Conservation (phyloP, 495 filamentous ascomycete species). For the Delitschia confertaspora region DNA sequence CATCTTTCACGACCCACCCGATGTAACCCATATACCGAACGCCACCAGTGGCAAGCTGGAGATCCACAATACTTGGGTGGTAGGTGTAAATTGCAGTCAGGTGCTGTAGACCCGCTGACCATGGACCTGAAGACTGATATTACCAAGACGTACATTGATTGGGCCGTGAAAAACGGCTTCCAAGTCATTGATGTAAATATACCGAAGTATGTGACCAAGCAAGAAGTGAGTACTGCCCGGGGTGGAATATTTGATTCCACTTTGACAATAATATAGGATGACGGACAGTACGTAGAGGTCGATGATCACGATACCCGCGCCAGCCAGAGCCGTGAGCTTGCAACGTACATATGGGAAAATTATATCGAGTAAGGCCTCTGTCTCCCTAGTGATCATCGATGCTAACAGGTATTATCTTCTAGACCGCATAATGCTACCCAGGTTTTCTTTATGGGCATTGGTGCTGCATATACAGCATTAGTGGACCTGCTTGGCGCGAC, state of each 20-base stretch:
- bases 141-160: slow-evolving; percentile 67
- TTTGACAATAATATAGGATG: slow-evolving; percentile 16
- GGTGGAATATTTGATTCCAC: slow-evolving; percentile 3
- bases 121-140: slow-evolving; percentile 57
- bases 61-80: slow-evolving; percentile 76
- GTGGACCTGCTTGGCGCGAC: slow-evolving; percentile 38
- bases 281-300: slow-evolving; percentile 17
- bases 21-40: slow-evolving; percentile 59
- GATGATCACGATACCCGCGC: slow-evolving; percentile 12
- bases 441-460: slow-evolving; percentile 77
- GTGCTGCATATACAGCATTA: slow-evolving; percentile 42
- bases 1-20: slow-evolving; percentile 65
- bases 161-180: slow-evolving; percentile 64
- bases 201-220: slow-evolving; percentile 56
- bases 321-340: slow-evolving; percentile 58
- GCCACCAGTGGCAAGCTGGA: slow-evolving; percentile 60
- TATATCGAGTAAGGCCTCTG: slow-evolving; percentile 61
- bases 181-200: slow-evolving; percentile 85
- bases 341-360: slow-evolving; percentile 92
- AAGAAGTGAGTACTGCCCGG: slow-evolving; percentile 39
- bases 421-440: slow-evolving; percentile 57
- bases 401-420: slow-evolving; percentile 7
- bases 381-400: not conserved
- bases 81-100: slow-evolving; percentile 43
- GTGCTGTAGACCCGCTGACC: slow-evolving; percentile 40